Evolutionary conservation across 2,329 filamentous ascomycete species (phyloP).

Genomic region (Neopestalotiopsis clavispora): DNA sequence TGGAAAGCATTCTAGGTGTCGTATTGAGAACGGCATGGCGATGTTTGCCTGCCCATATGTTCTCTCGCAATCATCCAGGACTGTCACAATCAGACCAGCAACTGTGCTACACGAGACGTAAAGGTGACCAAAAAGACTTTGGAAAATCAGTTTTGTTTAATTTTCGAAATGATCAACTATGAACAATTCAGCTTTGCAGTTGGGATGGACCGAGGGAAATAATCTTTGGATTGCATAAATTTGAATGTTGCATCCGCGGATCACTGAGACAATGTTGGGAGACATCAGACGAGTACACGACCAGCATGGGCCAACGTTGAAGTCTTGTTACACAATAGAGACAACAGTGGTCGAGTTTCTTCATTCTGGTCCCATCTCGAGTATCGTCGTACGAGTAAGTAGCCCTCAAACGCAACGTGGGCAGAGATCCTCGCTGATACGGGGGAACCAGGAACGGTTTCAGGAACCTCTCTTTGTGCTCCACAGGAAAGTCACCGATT

Average conservation of each 20-base stretch:
- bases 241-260: not conserved
- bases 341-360: not conserved
- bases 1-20: constrained; percentile 30
- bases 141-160: not conserved
- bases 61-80: not conserved
- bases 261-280: constrained; percentile 3
- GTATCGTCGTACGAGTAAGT: constrained; percentile 9
- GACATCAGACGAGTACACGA: constrained; percentile 4
- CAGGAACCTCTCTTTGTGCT: not conserved
- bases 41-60: constrained; percentile 2
- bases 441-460: not conserved
- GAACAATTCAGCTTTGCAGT: not conserved
- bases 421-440: constrained; percentile 1
- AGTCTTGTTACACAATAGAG: constrained; percentile 7
- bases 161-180: not conserved
- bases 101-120: not conserved
- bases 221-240: constrained; percentile 9
- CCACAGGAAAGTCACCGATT: constrained; percentile 9
- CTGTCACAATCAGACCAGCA: not conserved
- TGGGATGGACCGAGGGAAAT: constrained; percentile 2
- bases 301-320: not conserved
- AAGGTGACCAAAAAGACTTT: not conserved
- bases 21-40: constrained; percentile 11
- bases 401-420: not conserved
- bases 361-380: constrained; percentile 6